A percentile compares a stretch with the other conserved stretches of the same genome.
These are phyloP conservation scores for Escovopsis sp. DNA, from an alignment of 2,329 filamentous ascomycete genomes.

Conservation along the genomic window DNA sequence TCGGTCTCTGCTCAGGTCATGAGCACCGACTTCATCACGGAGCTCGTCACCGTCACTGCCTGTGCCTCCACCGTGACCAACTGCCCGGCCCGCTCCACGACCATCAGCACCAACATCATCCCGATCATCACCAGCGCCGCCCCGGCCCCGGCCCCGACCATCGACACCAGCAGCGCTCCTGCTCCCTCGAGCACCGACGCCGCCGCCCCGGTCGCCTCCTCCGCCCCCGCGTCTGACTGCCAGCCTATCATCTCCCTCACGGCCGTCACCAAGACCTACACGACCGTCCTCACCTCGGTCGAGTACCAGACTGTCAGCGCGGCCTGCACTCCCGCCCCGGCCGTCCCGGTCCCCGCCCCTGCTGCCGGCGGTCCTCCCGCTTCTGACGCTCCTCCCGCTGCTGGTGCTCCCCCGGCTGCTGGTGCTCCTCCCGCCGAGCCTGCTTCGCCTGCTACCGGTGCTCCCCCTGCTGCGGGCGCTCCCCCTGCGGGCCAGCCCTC, in stretches of 20 bases:
- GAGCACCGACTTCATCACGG: constrained; percentile 41
- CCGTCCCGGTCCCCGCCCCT: constrained; percentile 12
- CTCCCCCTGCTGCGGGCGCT: constrained; percentile 27
- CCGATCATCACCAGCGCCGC: constrained; percentile 27
- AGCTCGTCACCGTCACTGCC: constrained; percentile 45
- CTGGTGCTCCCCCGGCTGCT: constrained; percentile 27
- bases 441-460: constrained; percentile 23
- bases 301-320: constrained; percentile 35
- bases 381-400: neutral
- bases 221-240: constrained; percentile 4
- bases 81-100: constrained; percentile 37
- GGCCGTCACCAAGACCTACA: constrained; percentile 41
- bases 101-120: constrained; percentile 22
- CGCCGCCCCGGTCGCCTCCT: constrained; percentile 1
- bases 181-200: constrained; percentile 8
- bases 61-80: constrained; percentile 45
- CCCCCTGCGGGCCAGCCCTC: neutral
- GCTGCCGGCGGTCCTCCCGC: neutral
- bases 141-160: constrained; percentile 3
- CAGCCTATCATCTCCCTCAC: constrained; percentile 27
- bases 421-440: constrained; percentile 9
- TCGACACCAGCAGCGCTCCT: constrained; percentile 6
- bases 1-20: constrained; percentile 14
- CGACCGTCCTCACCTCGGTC: constrained; percentile 39
- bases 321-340: constrained; percentile 21